These are phyloP conservation scores for Trametes polyzona DNA, from an alignment of 1,284 basidiomycete species.

Conservation along the genomic window DNA sequence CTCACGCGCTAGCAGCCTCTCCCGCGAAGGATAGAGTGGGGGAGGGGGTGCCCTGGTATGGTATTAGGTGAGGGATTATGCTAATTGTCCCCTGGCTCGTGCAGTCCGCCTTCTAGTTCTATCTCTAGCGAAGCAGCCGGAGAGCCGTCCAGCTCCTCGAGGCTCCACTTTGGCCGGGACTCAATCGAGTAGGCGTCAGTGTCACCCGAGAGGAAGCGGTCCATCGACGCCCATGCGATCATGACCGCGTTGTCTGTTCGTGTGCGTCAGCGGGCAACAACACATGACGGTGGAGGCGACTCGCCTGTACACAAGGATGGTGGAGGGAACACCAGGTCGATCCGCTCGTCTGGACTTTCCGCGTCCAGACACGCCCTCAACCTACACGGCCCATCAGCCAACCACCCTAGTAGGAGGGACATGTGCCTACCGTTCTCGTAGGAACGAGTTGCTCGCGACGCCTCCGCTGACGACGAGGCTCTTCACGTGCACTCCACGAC, in stretches of 20 bases:
- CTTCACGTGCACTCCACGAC: slow-evolving; percentile 45
- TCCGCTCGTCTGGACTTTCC: slow-evolving; percentile 37
- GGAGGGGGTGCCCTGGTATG: too few species aligned
- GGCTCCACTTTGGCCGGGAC: slow-evolving; percentile 68
- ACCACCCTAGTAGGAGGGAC: too few species aligned
- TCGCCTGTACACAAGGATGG: slow-evolving; percentile 80
- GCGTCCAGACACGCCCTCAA: slow-evolving; percentile 45
- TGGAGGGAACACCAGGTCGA: slow-evolving; percentile 69
- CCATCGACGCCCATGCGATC: slow-evolving; percentile 90
- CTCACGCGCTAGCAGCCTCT: too few species aligned
- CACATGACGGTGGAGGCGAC: neutral
- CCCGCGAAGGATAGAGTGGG: too few species aligned
- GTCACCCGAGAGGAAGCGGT: slow-evolving; percentile 71
- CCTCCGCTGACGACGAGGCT: slow-evolving; percentile 87
- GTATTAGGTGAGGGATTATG: too few species aligned
- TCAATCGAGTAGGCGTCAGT: slow-evolving; percentile 68
- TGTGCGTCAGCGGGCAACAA: neutral
- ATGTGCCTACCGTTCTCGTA: slow-evolving; percentile 63
- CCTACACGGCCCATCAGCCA: too few species aligned
- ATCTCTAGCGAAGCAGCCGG: too few species aligned
- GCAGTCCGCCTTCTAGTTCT: too few species aligned
- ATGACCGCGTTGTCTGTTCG: slow-evolving; percentile 91
- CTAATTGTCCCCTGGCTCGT: too few species aligned
- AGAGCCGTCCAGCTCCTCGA: slow-evolving; percentile 52
- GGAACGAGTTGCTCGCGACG: slow-evolving; percentile 81